These are phyloP conservation scores for Wallacemonas sp. DNA, from an alignment of 208 protist genomes.

Conservation along the genomic window DNA sequence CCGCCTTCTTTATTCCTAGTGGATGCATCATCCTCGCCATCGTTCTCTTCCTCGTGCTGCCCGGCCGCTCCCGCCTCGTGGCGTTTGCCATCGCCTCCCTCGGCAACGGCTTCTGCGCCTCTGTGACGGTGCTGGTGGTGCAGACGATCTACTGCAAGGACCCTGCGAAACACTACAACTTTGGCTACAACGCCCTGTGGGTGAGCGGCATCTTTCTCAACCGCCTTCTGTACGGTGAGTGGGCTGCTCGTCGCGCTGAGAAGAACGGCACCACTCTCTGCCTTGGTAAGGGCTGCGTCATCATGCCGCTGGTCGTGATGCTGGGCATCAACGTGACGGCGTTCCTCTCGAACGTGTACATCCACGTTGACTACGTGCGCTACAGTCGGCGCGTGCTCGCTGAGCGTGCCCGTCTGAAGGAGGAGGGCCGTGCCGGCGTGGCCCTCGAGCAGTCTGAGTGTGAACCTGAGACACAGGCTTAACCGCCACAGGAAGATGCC, in stretches of 20 bases:
- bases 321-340: slow-evolving; percentile 37
- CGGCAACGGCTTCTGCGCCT: slow-evolving; percentile 65
- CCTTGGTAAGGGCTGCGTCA: slow-evolving; percentile 29
- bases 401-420: slow-evolving; percentile 34
- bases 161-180: slow-evolving; percentile 74
- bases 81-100: slow-evolving; percentile 43
- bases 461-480: not conserved
- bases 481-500: not conserved
- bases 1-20: slow-evolving; percentile 56
- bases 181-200: slow-evolving; percentile 29
- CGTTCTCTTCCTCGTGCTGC: slow-evolving; percentile 45
- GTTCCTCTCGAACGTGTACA: slow-evolving; percentile 26
- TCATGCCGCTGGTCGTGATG: slow-evolving; percentile 51
- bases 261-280: slow-evolving; percentile 34
- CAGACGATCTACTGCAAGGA: slow-evolving; percentile 74
- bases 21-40: slow-evolving; percentile 40
- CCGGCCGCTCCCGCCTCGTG: slow-evolving; percentile 26
- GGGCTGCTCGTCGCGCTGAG: slow-evolving; percentile 43
- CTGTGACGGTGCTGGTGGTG: slow-evolving; percentile 40
- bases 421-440: slow-evolving; percentile 2
- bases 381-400: slow-evolving; percentile 33
- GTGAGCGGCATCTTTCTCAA: slow-evolving; percentile 52
- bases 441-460: not conserved
- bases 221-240: slow-evolving; percentile 70
- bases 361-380: slow-evolving; percentile 39